phyloP scores from a whole-genome alignment of 352 stramenopile species.

The Globisporangium spiculum region DNA sequence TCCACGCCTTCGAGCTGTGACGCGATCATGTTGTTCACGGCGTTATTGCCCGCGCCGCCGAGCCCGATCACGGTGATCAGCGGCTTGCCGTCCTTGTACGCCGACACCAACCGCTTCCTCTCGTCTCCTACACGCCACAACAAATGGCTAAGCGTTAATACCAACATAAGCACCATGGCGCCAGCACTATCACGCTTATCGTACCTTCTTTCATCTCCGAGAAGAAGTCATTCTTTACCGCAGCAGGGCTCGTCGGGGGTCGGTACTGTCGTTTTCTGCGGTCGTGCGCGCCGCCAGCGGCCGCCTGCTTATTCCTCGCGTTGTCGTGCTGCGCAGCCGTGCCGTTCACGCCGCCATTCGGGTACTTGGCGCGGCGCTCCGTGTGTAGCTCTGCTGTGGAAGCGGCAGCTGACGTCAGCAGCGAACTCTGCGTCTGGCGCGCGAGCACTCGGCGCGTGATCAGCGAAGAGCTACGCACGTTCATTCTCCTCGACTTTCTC shows the following conservation, averaged over 20 bases:
- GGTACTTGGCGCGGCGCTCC: constrained; percentile 13
- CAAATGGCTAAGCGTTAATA: background rate
- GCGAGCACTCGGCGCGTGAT: constrained; percentile 17
- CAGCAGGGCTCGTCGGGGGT: background rate
- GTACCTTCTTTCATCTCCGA: constrained; percentile 13
- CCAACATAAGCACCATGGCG: background rate
- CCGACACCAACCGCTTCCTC: constrained; percentile 43
- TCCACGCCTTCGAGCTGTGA: constrained; percentile 89
- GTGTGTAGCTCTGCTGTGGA: constrained; percentile 14
- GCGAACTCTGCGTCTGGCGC: constrained; percentile 5
- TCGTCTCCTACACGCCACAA: constrained; percentile 21
- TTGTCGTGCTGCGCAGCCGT: background rate
- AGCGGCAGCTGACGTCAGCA: background rate
- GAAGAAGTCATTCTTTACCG: constrained; percentile 14
- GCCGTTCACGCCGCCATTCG: constrained; percentile 8
- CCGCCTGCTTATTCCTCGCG: background rate
- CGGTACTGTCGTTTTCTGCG: constrained; percentile 23
- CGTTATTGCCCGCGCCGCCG: constrained; percentile 81
- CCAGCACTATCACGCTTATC: background rate
- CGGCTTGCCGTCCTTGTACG: constrained; percentile 82
- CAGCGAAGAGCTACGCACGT: constrained; percentile 14
- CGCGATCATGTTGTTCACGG: constrained; percentile 90
- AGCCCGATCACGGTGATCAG: constrained; percentile 86
- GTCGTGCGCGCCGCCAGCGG: constrained; percentile 4
- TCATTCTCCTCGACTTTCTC: constrained; percentile 6